A percentile compares a stretch with the other conserved stretches of the same genome.
These are phyloP conservation scores for Amanita exitialis DNA, from an alignment of 768 basidiomycete genomes.

Conservation along the genomic window DNA sequence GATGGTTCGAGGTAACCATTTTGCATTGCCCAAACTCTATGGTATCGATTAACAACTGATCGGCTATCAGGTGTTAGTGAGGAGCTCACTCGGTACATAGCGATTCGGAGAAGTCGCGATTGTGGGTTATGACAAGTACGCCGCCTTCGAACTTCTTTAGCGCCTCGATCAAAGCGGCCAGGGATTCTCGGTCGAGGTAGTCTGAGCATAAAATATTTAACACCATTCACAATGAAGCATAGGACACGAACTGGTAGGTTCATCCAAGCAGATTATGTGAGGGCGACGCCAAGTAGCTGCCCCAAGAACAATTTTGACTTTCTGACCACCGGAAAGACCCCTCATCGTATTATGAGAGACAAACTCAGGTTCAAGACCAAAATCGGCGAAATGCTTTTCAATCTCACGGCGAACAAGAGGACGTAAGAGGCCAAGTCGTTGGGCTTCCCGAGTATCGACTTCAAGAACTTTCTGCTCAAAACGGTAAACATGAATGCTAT, in stretches of 20 bases:
- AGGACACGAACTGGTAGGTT: conserved; percentile 71
- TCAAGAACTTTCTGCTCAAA: conserved; percentile 78
- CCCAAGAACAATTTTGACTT: conserved; percentile 98
- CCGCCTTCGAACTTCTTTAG: conserved; percentile 98
- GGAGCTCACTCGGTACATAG: conserved; percentile 69
- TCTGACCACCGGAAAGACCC: conserved; percentile 96
- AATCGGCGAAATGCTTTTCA: conserved; percentile 99
- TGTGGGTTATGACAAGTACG: conserved; percentile 96
- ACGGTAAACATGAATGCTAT: conserved; percentile 9
- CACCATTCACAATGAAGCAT: background rate
- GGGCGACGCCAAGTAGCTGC: conserved; percentile 99
- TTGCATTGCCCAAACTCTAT: conserved; percentile 94
- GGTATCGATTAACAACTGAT: background rate
- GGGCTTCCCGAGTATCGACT: conserved; percentile 95
- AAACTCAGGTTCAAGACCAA: conserved; percentile 98
- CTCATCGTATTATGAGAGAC: conserved; percentile 99
- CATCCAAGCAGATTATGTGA: conserved; percentile 94
- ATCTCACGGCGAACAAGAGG: conserved; percentile 98
- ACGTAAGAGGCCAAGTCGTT: conserved; percentile 88
- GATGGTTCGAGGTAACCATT: conserved; percentile 95
- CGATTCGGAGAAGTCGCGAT: conserved; percentile 98
- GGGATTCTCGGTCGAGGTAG: conserved; percentile 99
- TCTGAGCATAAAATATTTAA: conserved; percentile 31
- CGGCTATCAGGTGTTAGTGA: background rate
- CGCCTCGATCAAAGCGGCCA: conserved; percentile 96